Base-by-base conservation (phyloP, 345 rosid genomes). In the Arabis alpina region DNA sequence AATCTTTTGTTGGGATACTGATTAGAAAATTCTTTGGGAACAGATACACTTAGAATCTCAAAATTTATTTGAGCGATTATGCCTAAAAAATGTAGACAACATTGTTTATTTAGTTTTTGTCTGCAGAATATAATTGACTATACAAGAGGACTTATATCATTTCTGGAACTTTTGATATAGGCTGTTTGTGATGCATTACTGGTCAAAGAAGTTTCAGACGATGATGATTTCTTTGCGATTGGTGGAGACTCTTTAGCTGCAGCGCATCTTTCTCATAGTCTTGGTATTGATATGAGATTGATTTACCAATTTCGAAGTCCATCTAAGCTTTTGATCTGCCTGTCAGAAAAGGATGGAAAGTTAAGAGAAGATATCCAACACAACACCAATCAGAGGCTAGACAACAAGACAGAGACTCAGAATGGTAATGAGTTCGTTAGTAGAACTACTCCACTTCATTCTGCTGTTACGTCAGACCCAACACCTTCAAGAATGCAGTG, bases 221-320 rank as follows among this genome's bases (percentile, higher is more conserved):
- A 84, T 77, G 95, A 83, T 61, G 85, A 94, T 83, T 94, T 94
- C 82, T 94, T 94, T 79, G 64, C 61, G 45, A 77, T 89, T 74
- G 99, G 97, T 71, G 99, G 99, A 68, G 86, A 88, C 79, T 94
- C 99, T 45, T 69, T 94, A 56, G 55, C 93, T 23, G 99, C 99
- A 37, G 95, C 99, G 4, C 93, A 89, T 75, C 88, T 76, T 81
- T 83, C 91, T 69, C 87, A 89, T 79, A 82, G 76, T 80, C 83
- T 94, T 50, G 89, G 97, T 64, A 86, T 89, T 70, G 82, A 82
- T 78, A 89, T 94, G 92, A 84, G 86, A 78, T 64, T 89, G 82
- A 75, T 91, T 44, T 91, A 94, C 39, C 77, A 82, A 60, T 83
- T 77, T 74, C 87, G 93, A 55, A 88, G 87, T 80, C 89, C 99